A percentile compares a stretch with the other conserved stretches of the same genome.
Conservation (phyloP, 2,329 filamentous ascomycete genomes). For the Achaetomium macrosporum region DNA sequence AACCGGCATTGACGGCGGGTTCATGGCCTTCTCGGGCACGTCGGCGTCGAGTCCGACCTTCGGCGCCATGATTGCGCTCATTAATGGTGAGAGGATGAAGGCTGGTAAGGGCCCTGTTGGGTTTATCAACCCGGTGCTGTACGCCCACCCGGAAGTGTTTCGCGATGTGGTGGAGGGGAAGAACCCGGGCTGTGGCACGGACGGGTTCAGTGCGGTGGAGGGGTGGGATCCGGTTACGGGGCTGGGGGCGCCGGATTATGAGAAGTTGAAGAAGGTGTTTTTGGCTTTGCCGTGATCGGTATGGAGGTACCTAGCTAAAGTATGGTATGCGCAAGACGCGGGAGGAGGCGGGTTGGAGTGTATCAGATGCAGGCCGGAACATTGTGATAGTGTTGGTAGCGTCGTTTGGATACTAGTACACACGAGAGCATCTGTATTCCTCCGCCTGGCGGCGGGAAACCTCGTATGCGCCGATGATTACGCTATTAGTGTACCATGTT, state of each 20-base stretch:
- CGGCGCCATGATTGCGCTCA: conserved; percentile 31
- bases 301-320: too few species aligned
- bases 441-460: too few species aligned
- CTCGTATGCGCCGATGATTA: too few species aligned
- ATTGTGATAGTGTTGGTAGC: too few species aligned
- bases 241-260: conserved; percentile 17
- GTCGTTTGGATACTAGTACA: too few species aligned
- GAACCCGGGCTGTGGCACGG: conserved; percentile 32
- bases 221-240: conserved; percentile 35
- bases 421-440: too few species aligned
- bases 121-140: conserved; percentile 19
- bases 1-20: conserved; percentile 28
- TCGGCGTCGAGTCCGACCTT: conserved; percentile 35
- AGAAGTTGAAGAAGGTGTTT: conserved; percentile 27
- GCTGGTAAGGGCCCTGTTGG: conserved; percentile 28
- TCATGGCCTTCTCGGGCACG: conserved; percentile 44
- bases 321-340: too few species aligned
- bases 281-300: conserved; percentile 31
- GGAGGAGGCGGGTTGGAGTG: too few species aligned
- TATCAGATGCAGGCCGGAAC: too few species aligned
- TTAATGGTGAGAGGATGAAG: conserved; percentile 29
- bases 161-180: conserved; percentile 31
- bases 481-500: too few species aligned
- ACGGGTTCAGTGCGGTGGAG: conserved; percentile 37
- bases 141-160: conserved; percentile 25